Evolutionary conservation across 257 asterid genomes (phyloP), one percentile per base, ranked within the genome.

Genomic region (Gentiana straminea): DNA sequence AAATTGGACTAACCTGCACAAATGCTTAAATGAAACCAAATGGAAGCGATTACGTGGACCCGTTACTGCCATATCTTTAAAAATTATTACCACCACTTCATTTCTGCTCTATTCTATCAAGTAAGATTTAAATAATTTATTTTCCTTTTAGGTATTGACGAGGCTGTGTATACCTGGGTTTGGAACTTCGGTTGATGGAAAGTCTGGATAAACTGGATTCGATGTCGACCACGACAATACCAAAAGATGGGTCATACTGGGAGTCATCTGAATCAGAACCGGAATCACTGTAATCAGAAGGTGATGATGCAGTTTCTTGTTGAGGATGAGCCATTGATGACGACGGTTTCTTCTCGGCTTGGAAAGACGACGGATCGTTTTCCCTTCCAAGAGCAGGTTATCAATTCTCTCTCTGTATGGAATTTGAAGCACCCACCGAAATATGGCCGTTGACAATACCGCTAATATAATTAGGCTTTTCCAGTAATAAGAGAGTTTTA

Each of bases 261-360:
- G 88, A 76, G 65, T 80, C 86, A 64, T 85, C 86, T 9, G 94
- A 80, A 36, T 68, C 73, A 41, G 59, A 66, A 4, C 53, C 41
- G 38, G 67, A 76, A 10, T 41, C 46, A 12, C 64, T 44, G 48
- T 55, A 32, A 41, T 76, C 83, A 4, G 24, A 15, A 15, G 24
- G 24, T 15, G 24, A 75, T 24, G 15, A 34, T 54, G 48, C 43
- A 64, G 24, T 4, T 2, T n/a, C 51, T 33, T 62, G 33, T 60
- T 57, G 71, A 3, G 59, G 44, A 7, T 37, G 37, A 35, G 57
- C 83, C 81, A 78, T 78, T 33, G 35, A 58, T 32, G 5, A 3
- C 4, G 8, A 2, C 2, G 24, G 0, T 8, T 60, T 52, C 4
- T 9, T 24, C 43, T 45, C 12, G 8, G 12, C 45, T 15, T 10